Evolutionary conservation across 1,139 yeast species (phyloP).

Genomic region (Kodamaea arcana): DNA sequence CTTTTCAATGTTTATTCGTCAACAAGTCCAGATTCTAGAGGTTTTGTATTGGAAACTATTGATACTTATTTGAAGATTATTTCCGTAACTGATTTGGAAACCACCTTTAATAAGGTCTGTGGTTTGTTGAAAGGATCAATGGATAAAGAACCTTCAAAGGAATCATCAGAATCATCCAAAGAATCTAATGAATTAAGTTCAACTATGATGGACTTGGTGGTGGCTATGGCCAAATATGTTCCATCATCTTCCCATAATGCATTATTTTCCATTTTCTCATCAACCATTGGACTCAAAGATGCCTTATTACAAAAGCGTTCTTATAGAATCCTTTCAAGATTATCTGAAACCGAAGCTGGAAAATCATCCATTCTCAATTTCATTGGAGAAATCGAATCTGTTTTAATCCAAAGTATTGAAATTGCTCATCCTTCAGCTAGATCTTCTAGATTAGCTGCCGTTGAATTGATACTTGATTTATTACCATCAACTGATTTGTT

Average conservation of each 20-base stretch:
- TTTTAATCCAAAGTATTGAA: constrained; percentile 56
- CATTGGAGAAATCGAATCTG: constrained; percentile 55
- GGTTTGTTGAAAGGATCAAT: constrained; percentile 69
- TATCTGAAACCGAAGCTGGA: constrained; percentile 71
- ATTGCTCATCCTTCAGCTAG: constrained; percentile 71
- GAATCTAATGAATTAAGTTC: constrained; percentile 57
- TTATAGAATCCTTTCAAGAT: constrained; percentile 69
- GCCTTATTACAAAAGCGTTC: constrained; percentile 85
- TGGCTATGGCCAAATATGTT: constrained; percentile 79
- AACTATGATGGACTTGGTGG: constrained; percentile 88
- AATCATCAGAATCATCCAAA: constrained; percentile 13
- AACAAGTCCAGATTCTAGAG: constrained; percentile 79
- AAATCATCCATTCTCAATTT: constrained; percentile 46
- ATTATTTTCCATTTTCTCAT: constrained; percentile 70
- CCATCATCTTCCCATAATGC: constrained; percentile 70
- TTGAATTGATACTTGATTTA: constrained; percentile 54
- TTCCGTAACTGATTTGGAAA: constrained; percentile 60
- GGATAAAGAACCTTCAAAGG: constrained; percentile 49
- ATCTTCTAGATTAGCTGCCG: constrained; percentile 72
- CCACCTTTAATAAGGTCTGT: constrained; percentile 84
- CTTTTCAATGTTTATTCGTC: constrained; percentile 88
- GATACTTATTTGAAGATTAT: constrained; percentile 74
- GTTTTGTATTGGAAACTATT: constrained; percentile 79
- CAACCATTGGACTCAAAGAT: constrained; percentile 51
- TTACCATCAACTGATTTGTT: constrained; percentile 62